Evolutionary conservation across 202 grass and related monocot genomes (phyloP).

Genomic region (Elaeis oleifera): DNA sequence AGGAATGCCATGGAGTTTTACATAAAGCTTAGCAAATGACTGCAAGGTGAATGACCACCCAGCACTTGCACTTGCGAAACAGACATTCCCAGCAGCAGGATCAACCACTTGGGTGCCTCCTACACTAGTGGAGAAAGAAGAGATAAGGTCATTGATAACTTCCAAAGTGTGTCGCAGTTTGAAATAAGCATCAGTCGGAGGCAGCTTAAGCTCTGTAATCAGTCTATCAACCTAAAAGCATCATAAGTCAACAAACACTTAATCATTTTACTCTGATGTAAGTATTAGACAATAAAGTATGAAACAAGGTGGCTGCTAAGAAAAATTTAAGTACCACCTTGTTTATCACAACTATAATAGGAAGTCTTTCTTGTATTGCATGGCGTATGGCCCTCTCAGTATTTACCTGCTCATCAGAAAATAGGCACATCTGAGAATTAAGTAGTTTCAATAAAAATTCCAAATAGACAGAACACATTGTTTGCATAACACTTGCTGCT

Average conservation of each 20-base stretch:
- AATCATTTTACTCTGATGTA: background rate
- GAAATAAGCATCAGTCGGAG: conserved; percentile 96
- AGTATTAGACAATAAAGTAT: background rate
- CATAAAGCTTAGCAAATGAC: conserved; percentile 86
- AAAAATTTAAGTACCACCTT: conserved; percentile 45
- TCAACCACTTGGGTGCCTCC: conserved; percentile 78
- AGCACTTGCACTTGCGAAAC: conserved; percentile 88
- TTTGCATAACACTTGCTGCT: too few relatives aligned
- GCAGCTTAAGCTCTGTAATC: conserved; percentile 91
- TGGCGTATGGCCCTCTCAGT: conserved; percentile 98
- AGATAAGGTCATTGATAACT: conserved; percentile 83
- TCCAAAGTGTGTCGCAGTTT: conserved; percentile 88
- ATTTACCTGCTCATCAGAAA: conserved; percentile 71
- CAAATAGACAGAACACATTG: background rate
- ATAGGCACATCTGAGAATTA: conserved; percentile 6
- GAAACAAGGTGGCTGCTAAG: conserved; percentile 5
- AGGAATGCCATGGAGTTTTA: conserved; percentile 75
- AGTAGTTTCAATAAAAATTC: background rate
- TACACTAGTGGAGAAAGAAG: conserved; percentile 83
- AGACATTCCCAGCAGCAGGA: conserved; percentile 80
- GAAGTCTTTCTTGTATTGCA: conserved; percentile 88
- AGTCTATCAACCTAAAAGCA: conserved; percentile 71
- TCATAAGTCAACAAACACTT: conserved; percentile 14
- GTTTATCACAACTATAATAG: conserved; percentile 95
- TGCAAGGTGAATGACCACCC: conserved; percentile 99